phyloP scores from a whole-genome alignment of 306 rosid species.

The Hippophae tibetana region DNA sequence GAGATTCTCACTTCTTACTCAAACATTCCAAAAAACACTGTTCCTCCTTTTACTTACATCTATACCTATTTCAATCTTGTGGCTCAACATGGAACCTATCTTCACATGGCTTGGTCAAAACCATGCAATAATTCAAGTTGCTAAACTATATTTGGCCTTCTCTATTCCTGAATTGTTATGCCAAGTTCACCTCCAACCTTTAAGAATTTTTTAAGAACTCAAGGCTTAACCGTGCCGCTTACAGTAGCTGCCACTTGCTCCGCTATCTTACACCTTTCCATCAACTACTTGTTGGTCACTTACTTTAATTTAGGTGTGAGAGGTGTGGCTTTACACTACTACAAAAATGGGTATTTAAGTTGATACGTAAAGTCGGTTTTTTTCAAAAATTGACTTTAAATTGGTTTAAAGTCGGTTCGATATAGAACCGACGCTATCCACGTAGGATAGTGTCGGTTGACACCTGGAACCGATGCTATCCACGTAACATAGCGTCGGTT shows the following conservation, averaged over 20 bases:
- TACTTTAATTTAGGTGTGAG: slow-evolving; percentile 53
- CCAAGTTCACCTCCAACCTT: slow-evolving; percentile 59
- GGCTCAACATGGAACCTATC: slow-evolving; percentile 65
- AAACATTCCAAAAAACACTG: slow-evolving; percentile 50
- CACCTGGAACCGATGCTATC: too few species aligned
- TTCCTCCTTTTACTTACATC: slow-evolving; percentile 63
- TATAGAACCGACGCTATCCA: too few species aligned
- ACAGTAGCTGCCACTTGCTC: slow-evolving; percentile 56
- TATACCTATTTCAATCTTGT: slow-evolving; percentile 52
- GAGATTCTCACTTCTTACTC: slow-evolving; percentile 57
- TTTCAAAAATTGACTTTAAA: too few species aligned
- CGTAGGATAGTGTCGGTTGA: too few species aligned
- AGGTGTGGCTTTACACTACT: slow-evolving; percentile 54
- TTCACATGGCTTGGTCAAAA: slow-evolving; percentile 70
- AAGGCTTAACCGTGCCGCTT: slow-evolving; percentile 61
- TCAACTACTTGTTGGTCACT: slow-evolving; percentile 48
- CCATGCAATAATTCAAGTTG: slow-evolving; percentile 54
- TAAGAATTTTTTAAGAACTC: slow-evolving; percentile 63
- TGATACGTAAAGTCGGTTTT: too few species aligned
- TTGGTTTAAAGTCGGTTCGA: too few species aligned
- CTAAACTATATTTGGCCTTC: slow-evolving; percentile 58
- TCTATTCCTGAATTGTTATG: slow-evolving; percentile 79
- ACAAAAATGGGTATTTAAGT: too few species aligned
- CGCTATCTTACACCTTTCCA: slow-evolving; percentile 49
- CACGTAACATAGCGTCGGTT: too few species aligned